These are phyloP conservation scores for Pseudotsuga menziesii DNA, from an alignment of 75 land plant genomes.

Conservation along the genomic window DNA sequence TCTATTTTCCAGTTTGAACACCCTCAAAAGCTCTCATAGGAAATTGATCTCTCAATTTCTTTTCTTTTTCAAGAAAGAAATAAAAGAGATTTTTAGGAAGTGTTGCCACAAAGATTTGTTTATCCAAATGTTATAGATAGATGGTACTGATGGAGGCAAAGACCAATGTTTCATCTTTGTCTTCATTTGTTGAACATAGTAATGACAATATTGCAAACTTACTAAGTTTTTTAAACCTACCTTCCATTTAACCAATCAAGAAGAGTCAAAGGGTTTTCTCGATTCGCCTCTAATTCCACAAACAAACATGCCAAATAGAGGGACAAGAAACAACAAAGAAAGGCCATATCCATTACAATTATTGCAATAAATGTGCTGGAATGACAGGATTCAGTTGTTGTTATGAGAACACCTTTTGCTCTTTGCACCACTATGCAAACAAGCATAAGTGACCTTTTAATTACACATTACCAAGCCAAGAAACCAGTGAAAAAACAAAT, in stretches of 20 bases:
- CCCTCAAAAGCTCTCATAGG: no score
- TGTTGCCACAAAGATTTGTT: slow-evolving; percentile 77
- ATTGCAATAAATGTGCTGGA: slow-evolving; percentile 55
- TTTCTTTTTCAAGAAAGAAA: no score
- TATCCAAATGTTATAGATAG: slow-evolving; percentile 87
- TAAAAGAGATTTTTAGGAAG: slow-evolving; percentile 99
- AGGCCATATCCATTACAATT: slow-evolving; percentile 41
- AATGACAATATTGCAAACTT: neutral
- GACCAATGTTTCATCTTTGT: slow-evolving; percentile 46
- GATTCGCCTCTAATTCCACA: slow-evolving; percentile 10
- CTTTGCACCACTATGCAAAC: slow-evolving; percentile 51
- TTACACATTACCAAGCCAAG: slow-evolving; percentile 40
- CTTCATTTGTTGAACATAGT: slow-evolving; percentile 24
- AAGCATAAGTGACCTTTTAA: slow-evolving; percentile 55
- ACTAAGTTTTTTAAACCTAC: slow-evolving; percentile 8
- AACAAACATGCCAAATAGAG: slow-evolving; percentile 1
- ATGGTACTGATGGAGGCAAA: slow-evolving; percentile 62
- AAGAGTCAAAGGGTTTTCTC: neutral
- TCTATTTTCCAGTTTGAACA: no score
- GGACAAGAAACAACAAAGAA: slow-evolving; percentile 15
- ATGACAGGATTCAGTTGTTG: slow-evolving; percentile 56
- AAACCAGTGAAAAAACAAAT: slow-evolving; percentile 59
- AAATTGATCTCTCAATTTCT: no score
- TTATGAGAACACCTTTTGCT: slow-evolving; percentile 48
- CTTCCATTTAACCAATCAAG: slow-evolving; percentile 20